Percentiles rank a stretch among this genome's conserved stretches.
Conservation (phyloP, 371 early-diverging fungal species). For the Lichtheimia hyalospora region DNA sequence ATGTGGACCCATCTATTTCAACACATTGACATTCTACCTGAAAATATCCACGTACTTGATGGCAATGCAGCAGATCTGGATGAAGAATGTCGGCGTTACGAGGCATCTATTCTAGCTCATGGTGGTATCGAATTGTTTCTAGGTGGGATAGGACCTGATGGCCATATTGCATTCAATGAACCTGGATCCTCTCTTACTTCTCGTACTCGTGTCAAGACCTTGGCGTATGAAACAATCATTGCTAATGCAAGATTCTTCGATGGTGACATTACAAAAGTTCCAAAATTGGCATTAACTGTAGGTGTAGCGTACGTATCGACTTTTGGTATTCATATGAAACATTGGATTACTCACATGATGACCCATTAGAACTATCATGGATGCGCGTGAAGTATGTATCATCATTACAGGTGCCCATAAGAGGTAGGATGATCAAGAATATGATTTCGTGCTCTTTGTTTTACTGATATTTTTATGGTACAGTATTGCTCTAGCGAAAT, state of each 20-base stretch:
- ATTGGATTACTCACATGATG: background rate
- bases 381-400: conserved; percentile 83
- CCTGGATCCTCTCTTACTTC: conserved; percentile 87
- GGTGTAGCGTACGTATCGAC: conserved; percentile 71
- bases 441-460: no score
- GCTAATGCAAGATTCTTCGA: conserved; percentile 89
- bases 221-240: conserved; percentile 89
- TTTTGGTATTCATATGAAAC: background rate
- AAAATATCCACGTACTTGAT: conserved; percentile 82
- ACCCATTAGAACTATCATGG: conserved; percentile 76
- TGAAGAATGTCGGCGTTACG: conserved; percentile 77
- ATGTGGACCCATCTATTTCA: conserved; percentile 87
- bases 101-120: conserved; percentile 71
- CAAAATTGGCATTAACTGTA: conserved; percentile 86
- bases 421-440: conserved; percentile 79
- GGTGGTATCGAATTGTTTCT: conserved; percentile 87
- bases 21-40: conserved; percentile 76
- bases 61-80: conserved; percentile 84
- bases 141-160: conserved; percentile 87
- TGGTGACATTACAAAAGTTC: conserved; percentile 85
- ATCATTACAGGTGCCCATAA: conserved; percentile 88
- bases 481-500: conserved; percentile 75
- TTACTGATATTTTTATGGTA: conserved; percentile 23
- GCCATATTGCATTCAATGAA: conserved; percentile 91
- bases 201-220: conserved; percentile 88